Evolutionary conservation across 176 grass and related monocot genomes (phyloP), one percentile per base, ranked within the genome.

Genomic region (Poa annua): DNA sequence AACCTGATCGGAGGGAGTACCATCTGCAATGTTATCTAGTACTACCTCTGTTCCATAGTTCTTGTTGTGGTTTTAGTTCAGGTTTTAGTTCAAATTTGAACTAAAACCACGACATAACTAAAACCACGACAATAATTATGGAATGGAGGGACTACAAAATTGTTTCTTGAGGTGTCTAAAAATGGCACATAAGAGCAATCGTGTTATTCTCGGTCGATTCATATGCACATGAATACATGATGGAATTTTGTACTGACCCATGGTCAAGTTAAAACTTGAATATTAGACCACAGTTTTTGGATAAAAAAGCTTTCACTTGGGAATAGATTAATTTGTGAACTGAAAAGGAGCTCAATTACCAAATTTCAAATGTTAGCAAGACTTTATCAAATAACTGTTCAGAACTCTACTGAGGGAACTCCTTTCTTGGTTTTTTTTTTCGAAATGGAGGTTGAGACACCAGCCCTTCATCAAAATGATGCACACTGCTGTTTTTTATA

Each of bases 131-230:
- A 29, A 29, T 1, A 29, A 29, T 29, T 29, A 29, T 29, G 29
- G 29, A 29, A 29, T 29, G 29, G 29, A 29, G 29, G 34, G 33
- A 54, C 6, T 34, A 42, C 22, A 76, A 69, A 52, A 14, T 11
- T 71, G 74, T 70, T 70, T 13, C 16, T 76, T 75, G 42, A 61
- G 39, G 32, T 85, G 4, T 57, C 35, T 25, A 74, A 74, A 74
- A 74, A 70, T 36, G 66, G 3, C 13, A 42, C 79, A 65, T 45
- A 5, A 6, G 14, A 71, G 21, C 3, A 36, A 42, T 79, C 41
- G 54, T 65, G 47, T 52, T 84, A 24, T 45, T 54, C 13, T 55
- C 51, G 24, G 35, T 41, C 3, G 19, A 49, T 19, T 41, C 5
- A 32, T 75, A 66, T 8, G 25, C 42, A 67, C 50, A 73, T 52